phyloP scores from a whole-genome alignment of 768 basidiomycete species.

The Bullera alba region DNA sequence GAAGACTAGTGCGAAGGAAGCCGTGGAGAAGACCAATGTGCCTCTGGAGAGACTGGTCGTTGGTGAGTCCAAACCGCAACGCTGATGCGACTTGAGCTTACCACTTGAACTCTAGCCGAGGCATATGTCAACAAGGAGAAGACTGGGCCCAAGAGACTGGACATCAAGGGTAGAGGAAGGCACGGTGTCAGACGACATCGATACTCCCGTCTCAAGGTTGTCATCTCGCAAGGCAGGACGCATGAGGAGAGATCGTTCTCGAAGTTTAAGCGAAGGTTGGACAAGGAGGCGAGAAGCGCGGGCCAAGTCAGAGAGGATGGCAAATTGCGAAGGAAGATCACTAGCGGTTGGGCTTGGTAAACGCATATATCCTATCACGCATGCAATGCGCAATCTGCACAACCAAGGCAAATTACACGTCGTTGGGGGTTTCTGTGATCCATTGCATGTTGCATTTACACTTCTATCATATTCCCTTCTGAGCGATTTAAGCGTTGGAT shows the following conservation, averaged over 20 bases:
- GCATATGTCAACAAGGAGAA: constrained; percentile 88
- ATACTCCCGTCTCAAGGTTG: constrained; percentile 64
- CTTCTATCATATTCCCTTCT: neutral
- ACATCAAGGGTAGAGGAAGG: constrained; percentile 76
- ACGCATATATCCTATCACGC: too few species aligned
- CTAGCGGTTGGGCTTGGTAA: constrained; percentile 44
- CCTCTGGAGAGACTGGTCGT: constrained; percentile 67
- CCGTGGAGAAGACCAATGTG: too few species aligned
- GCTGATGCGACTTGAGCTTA: neutral
- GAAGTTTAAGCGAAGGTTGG: constrained; percentile 62
- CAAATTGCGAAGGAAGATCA: constrained; percentile 37
- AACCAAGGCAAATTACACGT: too few species aligned
- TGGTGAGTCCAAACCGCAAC: constrained; percentile 53
- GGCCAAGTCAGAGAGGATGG: constrained; percentile 68
- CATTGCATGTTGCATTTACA: neutral
- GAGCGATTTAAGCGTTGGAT: constrained; percentile 32
- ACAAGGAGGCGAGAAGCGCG: constrained; percentile 65
- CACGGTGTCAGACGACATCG: constrained; percentile 70
- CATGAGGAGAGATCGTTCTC: constrained; percentile 58
- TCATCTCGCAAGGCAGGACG: constrained; percentile 75
- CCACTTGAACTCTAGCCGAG: constrained; percentile 58
- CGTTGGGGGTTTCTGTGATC: too few species aligned
- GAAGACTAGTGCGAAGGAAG: constrained; percentile 75
- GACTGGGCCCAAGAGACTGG: constrained; percentile 58
- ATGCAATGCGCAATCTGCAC: too few species aligned